phyloP scores from a whole-genome alignment of 2,329 filamentous ascomycete species.

The Bipolaris cookei region DNA sequence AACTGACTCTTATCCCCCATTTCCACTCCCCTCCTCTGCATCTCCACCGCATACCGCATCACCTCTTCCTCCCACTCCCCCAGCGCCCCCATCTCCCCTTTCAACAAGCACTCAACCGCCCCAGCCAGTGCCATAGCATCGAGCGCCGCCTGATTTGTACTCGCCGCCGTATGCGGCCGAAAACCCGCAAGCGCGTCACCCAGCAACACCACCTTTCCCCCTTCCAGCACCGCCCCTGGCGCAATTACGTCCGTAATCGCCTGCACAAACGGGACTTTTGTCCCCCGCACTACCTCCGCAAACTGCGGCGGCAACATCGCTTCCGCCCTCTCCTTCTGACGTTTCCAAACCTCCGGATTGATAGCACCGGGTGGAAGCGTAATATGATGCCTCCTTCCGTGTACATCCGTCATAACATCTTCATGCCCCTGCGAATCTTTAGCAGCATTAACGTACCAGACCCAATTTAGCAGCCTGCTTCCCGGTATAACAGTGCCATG shows the following conservation, averaged over 20 bases:
- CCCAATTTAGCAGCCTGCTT: constrained; percentile 54
- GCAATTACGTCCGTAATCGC: constrained; percentile 53
- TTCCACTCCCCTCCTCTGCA: constrained; percentile 22
- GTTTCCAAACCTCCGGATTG: constrained; percentile 45
- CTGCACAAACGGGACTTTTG: constrained; percentile 52
- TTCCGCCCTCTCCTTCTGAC: constrained; percentile 39
- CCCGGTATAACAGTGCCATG: constrained; percentile 47
- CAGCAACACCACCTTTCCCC: constrained; percentile 52
- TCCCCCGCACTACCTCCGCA: constrained; percentile 50
- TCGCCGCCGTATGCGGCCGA: constrained; percentile 53
- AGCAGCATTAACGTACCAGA: constrained; percentile 54
- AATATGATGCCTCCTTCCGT: constrained; percentile 49
- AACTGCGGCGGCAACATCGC: constrained; percentile 47
- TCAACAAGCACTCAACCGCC: constrained; percentile 40
- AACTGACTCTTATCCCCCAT: constrained; percentile 28
- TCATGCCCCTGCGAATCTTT: constrained; percentile 46
- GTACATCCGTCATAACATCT: constrained; percentile 53
- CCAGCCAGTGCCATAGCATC: constrained; percentile 47
- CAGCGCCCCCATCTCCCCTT: constrained; percentile 35
- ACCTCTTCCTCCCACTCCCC: constrained; percentile 43
- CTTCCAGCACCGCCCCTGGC: constrained; percentile 43
- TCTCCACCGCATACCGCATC: constrained; percentile 17
- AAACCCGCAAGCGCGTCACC: constrained; percentile 56
- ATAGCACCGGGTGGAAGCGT: constrained; percentile 53
- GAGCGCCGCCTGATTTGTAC: constrained; percentile 55